phyloP scores from a whole-genome alignment of 192 early-diverging fungal genomes.

The Gamsiella multidivaricata region DNA sequence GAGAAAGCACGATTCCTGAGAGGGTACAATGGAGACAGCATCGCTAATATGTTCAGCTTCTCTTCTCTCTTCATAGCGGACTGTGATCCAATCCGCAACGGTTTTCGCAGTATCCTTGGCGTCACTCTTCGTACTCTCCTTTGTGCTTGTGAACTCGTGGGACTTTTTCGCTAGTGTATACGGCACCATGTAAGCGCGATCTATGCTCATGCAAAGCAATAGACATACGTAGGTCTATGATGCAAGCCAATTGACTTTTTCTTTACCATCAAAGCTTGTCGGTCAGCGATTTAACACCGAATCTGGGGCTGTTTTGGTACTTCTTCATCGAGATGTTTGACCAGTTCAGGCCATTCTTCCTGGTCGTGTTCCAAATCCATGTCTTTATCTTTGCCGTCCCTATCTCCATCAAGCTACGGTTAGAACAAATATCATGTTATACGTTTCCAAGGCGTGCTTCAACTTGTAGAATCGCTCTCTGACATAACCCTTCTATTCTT shows the following conservation, averaged over 20 bases:
- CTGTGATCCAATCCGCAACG: conserved; percentile 13
- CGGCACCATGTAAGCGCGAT: conserved; percentile 75
- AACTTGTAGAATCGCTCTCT: too few relatives aligned
- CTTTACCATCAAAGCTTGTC: conserved; percentile 59
- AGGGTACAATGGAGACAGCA: too few relatives aligned
- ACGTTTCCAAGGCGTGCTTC: too few relatives aligned
- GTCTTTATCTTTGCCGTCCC: conserved; percentile 90
- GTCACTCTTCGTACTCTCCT: conserved; percentile 67
- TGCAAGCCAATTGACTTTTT: neutral
- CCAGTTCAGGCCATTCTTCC: conserved; percentile 94
- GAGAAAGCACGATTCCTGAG: too few relatives aligned
- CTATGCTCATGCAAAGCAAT: too few relatives aligned
- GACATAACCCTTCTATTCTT: too few relatives aligned
- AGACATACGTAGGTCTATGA: too few relatives aligned
- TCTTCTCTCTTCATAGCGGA: conserved; percentile 14
- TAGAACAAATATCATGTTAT: too few relatives aligned
- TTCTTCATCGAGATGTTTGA: conserved; percentile 99
- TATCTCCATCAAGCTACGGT: conserved; percentile 82
- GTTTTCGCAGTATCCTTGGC: conserved; percentile 56
- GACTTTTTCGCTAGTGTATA: conserved; percentile 74
- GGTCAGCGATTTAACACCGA: conserved; percentile 93
- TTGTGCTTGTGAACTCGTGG: conserved; percentile 74
- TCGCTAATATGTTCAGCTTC: too few relatives aligned
- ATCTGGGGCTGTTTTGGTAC: conserved; percentile 98
- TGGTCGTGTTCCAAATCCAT: conserved; percentile 95